Conservation (phyloP, 192 early-diverging fungal genomes). For the Backusella circina region DNA sequence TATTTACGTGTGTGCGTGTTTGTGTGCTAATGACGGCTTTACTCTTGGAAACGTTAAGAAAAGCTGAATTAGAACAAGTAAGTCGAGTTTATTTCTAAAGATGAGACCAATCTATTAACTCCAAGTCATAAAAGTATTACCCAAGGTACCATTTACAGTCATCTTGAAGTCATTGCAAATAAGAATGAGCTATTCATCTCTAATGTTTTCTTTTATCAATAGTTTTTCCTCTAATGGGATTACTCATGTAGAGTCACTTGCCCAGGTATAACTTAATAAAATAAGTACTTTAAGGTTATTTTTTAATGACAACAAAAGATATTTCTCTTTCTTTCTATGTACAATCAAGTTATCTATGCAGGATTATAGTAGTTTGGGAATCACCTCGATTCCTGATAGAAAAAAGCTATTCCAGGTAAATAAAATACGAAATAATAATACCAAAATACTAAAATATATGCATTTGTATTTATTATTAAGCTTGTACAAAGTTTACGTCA, state of each 20-base stretch:
- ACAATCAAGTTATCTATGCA: constrained; percentile 68
- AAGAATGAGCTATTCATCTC: not conserved
- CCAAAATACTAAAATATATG: not conserved
- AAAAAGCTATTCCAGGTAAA: constrained; percentile 48
- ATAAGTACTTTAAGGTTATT: not conserved
- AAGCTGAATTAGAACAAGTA: constrained; percentile 59
- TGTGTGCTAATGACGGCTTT: constrained; percentile 30
- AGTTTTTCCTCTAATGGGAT: constrained; percentile 59
- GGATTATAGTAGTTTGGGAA: constrained; percentile 55
- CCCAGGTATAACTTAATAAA: constrained; percentile 34
- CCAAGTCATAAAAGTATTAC: constrained; percentile 3
- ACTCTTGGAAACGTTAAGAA: constrained; percentile 63
- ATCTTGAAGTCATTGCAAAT: not conserved
- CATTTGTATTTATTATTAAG: constrained; percentile 1
- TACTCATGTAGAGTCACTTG: constrained; percentile 60
- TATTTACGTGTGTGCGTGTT: not conserved
- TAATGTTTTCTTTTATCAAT: not conserved
- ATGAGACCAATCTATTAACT: not conserved
- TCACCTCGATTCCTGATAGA: constrained; percentile 56
- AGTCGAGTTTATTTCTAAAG: not conserved
- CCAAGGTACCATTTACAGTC: constrained; percentile 1
- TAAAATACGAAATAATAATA: not conserved
- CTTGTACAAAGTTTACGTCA: constrained; percentile 37
- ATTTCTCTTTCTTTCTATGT: not conserved
- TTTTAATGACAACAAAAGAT: not conserved